Evolutionary conservation across 2,329 filamentous ascomycete genomes (phyloP), one percentile per base, ranked within the genome.

Genomic region (Dothideomycetidae sp.): DNA sequence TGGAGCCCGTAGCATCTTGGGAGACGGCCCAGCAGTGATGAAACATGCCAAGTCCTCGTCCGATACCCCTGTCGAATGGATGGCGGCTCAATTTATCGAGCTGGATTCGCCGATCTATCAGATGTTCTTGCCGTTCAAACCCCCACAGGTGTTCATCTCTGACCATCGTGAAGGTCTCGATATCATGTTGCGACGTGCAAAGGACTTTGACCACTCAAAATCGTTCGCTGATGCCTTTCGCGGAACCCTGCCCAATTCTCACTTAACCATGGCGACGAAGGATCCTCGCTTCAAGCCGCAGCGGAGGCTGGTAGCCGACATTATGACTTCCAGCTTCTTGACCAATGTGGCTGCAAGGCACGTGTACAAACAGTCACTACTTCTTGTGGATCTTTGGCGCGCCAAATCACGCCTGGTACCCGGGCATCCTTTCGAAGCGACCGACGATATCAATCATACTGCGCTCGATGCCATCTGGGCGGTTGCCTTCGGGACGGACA

Each of bases 81-180:
- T 51, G 12, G 33, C 40, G 3, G 32, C 36, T n/a, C 38, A 44
- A 11, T 29, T 35, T 28, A 31, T 23, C 13, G 39, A 44, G 14
- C 40, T 59, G 31, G 44, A 59, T 5, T 57, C 56, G 7, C 62
- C 64, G 1, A 55, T 70, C 39, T 48, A 61, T 5, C 68, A 72
- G 45, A 49, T 63, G 4, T 70, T 70, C 46, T 48, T 67, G 36
- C 65, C 67, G 1, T 54, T 66, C 11, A 43, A 46, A 1, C 53
- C 51, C 17, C 68, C 66, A 2, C 58, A 54, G 47, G 52, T 70
- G 0, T 38, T 70, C 3, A 43, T 70, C 3, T 50, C 56, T 14
- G 64, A 66, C 40, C 59, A 53, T 5, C 51, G 51, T 3, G 63
- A 66, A 47, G 49, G 51, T 10, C 60, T 65, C 43, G 64, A 67